Evolutionary conservation across 2,329 filamentous ascomycete genomes (phyloP).

Genomic region (Alternaria viburni): DNA sequence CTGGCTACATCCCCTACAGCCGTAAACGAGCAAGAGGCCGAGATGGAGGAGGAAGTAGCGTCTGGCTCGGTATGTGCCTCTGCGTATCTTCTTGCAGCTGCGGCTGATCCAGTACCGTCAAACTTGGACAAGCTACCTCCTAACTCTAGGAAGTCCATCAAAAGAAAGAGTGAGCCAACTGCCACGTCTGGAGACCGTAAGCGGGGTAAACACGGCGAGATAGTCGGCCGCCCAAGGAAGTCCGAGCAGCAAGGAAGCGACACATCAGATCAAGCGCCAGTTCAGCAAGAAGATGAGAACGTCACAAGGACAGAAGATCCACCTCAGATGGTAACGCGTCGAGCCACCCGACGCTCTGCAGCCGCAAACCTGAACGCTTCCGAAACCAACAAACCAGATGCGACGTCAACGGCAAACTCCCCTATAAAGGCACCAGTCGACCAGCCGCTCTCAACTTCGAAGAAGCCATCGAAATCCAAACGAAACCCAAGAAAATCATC

Average conservation of each 20-base stretch:
- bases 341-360: slow-evolving; percentile 19
- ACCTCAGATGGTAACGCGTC: slow-evolving; percentile 17
- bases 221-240: slow-evolving; percentile 23
- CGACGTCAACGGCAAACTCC: not conserved
- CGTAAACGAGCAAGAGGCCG: not conserved
- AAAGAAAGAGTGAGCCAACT: slow-evolving; percentile 25
- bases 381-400: not conserved
- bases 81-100: slow-evolving; percentile 22
- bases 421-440: not conserved
- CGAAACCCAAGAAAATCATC: not conserved
- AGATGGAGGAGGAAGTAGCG: not conserved
- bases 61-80: not conserved
- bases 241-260: slow-evolving; percentile 6
- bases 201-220: slow-evolving; percentile 18
- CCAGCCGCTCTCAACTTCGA: not conserved
- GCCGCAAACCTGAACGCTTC: not conserved
- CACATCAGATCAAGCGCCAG: not conserved
- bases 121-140: slow-evolving; percentile 31
- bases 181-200: slow-evolving; percentile 10
- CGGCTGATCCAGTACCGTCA: slow-evolving; percentile 24
- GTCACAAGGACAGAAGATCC: not conserved
- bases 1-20: not conserved
- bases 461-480: not conserved
- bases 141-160: slow-evolving; percentile 10
- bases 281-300: not conserved